Conservation (phyloP, 2,329 filamentous ascomycete genomes). For the Cryphonectria japonica region DNA sequence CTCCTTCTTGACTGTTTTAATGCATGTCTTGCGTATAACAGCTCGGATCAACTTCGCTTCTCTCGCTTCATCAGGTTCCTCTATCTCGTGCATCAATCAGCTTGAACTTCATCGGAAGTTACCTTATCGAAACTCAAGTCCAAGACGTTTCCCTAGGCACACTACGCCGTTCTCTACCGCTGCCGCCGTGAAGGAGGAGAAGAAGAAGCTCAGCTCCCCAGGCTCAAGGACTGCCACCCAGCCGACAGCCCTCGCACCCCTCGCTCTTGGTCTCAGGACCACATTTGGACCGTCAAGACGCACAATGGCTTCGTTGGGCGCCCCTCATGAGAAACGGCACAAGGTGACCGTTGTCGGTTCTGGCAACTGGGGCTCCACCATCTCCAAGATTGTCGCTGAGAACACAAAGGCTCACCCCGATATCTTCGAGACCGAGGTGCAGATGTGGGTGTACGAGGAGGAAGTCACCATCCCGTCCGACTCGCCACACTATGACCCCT, state of each 20-base stretch:
- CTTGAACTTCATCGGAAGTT: too few relatives aligned
- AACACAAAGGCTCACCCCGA: conserved; percentile 79
- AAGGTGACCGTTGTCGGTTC: conserved; percentile 94
- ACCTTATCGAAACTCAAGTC: not conserved
- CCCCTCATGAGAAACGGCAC: conserved; percentile 71
- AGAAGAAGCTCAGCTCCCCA: not conserved
- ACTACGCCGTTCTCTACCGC: not conserved
- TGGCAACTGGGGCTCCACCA: conserved; percentile 98
- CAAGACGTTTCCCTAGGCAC: not conserved
- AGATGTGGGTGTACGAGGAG: conserved; percentile 99
- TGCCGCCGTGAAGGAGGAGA: too few relatives aligned
- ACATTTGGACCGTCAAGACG: not conserved
- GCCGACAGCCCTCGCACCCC: not conserved
- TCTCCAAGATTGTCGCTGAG: conserved; percentile 95
- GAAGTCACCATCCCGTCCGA: conserved; percentile 73
- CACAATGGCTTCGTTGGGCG: conserved; percentile 44
- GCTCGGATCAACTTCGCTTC: conserved; percentile 8
- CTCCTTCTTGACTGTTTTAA: conserved; percentile 1
- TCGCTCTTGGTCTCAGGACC: not conserved
- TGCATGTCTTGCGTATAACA: conserved; percentile 21
- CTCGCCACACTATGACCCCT: conserved; percentile 72
- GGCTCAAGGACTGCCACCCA: not conserved
- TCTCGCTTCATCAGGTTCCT: conserved; percentile 1
- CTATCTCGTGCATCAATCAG: not conserved
- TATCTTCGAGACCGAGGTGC: conserved; percentile 84